phyloP scores from a whole-genome alignment of 352 stramenopile genomes.

The Pythium rhizo-oryzae region DNA sequence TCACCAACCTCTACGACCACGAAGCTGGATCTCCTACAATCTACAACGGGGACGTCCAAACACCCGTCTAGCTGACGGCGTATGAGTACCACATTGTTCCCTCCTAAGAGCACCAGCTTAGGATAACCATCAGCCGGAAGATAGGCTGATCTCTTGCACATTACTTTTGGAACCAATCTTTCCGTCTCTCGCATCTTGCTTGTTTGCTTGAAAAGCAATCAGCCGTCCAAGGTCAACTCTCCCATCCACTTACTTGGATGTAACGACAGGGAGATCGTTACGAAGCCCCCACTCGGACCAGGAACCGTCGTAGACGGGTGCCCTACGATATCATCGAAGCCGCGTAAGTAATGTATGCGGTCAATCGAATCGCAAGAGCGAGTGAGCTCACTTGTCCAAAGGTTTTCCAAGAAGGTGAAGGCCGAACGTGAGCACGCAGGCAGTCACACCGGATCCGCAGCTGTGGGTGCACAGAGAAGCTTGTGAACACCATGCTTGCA shows the following conservation, averaged over 20 bases:
- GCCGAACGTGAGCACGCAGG: slow-evolving; percentile 63
- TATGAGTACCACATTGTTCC: background rate
- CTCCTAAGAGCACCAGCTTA: background rate
- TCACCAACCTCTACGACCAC: background rate
- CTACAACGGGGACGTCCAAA: slow-evolving; percentile 25
- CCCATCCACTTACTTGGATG: slow-evolving; percentile 12
- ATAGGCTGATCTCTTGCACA: background rate
- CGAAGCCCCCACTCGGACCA: slow-evolving; percentile 87
- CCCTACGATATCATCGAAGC: slow-evolving; percentile 27
- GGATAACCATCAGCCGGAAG: slow-evolving; percentile 3
- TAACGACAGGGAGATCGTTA: slow-evolving; percentile 61
- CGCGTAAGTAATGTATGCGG: too few species aligned
- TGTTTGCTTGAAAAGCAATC: too few species aligned
- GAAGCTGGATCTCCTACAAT: slow-evolving; percentile 4
- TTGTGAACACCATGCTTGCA: background rate
- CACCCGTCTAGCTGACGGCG: slow-evolving; percentile 21
- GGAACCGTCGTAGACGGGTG: slow-evolving; percentile 89
- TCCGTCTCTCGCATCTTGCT: background rate
- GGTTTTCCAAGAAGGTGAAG: slow-evolving; percentile 68
- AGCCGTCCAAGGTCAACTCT: background rate
- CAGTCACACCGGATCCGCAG: slow-evolving; percentile 76
- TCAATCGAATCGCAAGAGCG: background rate
- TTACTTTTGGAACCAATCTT: background rate
- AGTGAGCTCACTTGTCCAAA: slow-evolving; percentile 55
- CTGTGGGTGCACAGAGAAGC: slow-evolving; percentile 26